Percentiles rank a stretch among this genome's conserved stretches.
These are phyloP conservation scores for Trichosanthes truncata DNA, from an alignment of 306 rosid genomes.

Conservation along the genomic window DNA sequence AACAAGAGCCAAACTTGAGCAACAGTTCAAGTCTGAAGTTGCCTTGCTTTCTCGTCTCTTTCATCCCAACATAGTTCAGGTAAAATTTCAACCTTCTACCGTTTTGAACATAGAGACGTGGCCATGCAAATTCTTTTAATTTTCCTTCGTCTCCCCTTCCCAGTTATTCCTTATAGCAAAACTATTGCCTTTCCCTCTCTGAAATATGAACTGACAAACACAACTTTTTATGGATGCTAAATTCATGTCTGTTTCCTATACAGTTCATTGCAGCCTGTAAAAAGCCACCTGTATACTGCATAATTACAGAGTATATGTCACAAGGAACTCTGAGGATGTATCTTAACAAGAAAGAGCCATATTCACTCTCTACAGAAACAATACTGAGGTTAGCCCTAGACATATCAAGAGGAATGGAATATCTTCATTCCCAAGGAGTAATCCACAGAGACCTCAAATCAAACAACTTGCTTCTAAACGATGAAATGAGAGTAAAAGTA, in stretches of 20 bases:
- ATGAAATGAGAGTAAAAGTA: slow-evolving; percentile 96
- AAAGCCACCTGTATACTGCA: slow-evolving; percentile 95
- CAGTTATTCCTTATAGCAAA: neutral
- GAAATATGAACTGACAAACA: neutral
- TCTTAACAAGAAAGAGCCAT: slow-evolving; percentile 94
- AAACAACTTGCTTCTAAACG: slow-evolving; percentile 86
- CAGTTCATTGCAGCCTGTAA: slow-evolving; percentile 97
- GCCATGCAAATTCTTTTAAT: neutral
- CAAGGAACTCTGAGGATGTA: slow-evolving; percentile 98
- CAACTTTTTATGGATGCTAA: neutral
- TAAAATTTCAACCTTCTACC: slow-evolving; percentile 1
- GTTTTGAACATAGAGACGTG: neutral
- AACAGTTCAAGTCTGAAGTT: slow-evolving; percentile 88
- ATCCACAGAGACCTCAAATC: slow-evolving; percentile 92
- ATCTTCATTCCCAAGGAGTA: slow-evolving; percentile 95
- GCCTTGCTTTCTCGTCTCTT: slow-evolving; percentile 88
- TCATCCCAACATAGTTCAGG: slow-evolving; percentile 97
- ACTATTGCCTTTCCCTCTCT: neutral
- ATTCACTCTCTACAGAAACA: slow-evolving; percentile 85
- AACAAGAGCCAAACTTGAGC: slow-evolving; percentile 59
- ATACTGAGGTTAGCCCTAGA: slow-evolving; percentile 86
- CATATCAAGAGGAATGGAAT: slow-evolving; percentile 95
- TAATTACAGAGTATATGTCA: slow-evolving; percentile 96
- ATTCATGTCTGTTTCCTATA: neutral
- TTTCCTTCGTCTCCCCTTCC: neutral